Evolutionary conservation across 2,329 filamentous ascomycete species (phyloP), one percentile per base, ranked within the genome.

Genomic region (Ophiostoma montium): DNA sequence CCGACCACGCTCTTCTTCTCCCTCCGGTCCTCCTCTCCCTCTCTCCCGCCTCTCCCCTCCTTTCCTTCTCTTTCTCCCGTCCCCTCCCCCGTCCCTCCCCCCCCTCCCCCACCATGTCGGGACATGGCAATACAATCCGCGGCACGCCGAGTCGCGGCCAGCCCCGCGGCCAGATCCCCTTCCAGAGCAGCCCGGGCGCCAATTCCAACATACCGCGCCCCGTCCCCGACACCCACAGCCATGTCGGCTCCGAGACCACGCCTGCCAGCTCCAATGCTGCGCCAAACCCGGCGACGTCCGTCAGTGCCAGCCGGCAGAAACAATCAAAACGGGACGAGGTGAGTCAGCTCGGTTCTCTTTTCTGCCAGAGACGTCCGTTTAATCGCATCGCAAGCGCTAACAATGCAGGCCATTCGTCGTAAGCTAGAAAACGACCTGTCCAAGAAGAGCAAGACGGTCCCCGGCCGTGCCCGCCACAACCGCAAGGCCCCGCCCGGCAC

Each of bases 261-360:
- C 36, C 36, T 3, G 35, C 45, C 10, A 16, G 31, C 21, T 35
- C 41, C 30, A 45, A 44, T 21, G 33, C 21, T 67, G 83, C 84
- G 58, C 68, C 64, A 53, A 75, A 67, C 50, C 67, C 53, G 67
- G 30, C 63, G 55, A 85, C 86, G 49, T 81, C 84, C 36, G 77
- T 95, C 69, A 95, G 87, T 69, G 86, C 88, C 59, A 96, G 90
- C 67, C 81, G 92, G 62, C 86, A 92, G 67, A 95, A 95, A 70
- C 90, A 95, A 74, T 84, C 82, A 58, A 96, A 96, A 71, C 82
- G 89, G 67, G 92, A 98, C 82, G 92, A 98, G 84, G 92, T 98
- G 73, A 61, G 78, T 71, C 35, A 31, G 23, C 11, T 35, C 23
- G 23, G 23, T 41, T 12, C 41, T 38, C 11, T 35, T 27, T 27